Conservation (phyloP, 1,284 basidiomycete species). For the Ganoderma meredithae region DNA sequence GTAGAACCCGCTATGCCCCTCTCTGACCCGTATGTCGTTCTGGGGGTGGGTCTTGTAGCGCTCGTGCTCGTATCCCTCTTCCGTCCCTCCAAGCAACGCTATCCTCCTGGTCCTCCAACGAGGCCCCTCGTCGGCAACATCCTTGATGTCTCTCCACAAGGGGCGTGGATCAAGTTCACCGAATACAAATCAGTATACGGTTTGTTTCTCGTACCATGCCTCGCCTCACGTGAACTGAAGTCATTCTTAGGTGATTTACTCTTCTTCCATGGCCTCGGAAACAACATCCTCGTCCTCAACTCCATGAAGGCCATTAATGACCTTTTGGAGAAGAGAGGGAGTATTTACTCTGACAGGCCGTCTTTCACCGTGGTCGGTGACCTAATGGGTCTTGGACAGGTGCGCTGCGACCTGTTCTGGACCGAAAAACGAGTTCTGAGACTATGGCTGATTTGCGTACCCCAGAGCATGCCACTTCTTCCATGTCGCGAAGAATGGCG, state of each 20-base stretch:
- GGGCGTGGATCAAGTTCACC: constrained; percentile 17
- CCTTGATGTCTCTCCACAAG: constrained; percentile 17
- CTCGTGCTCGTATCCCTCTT: not conserved
- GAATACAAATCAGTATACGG: constrained; percentile 21
- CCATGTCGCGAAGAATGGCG: constrained; percentile 37
- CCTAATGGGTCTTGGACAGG: constrained; percentile 43
- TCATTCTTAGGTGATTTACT: constrained; percentile 25
- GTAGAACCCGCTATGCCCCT: not conserved
- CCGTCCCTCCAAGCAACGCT: constrained; percentile 4
- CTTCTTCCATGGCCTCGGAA: constrained; percentile 31
- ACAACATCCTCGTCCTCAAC: constrained; percentile 43
- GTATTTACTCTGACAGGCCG: constrained; percentile 46
- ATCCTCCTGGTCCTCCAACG: constrained; percentile 26
- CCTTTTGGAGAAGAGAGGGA: constrained; percentile 43
- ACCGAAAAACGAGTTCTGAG: not conserved
- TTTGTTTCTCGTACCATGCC: not conserved
- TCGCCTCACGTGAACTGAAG: not conserved
- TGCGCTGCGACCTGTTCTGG: constrained; percentile 17
- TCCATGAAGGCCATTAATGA: constrained; percentile 41
- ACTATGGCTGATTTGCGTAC: not conserved
- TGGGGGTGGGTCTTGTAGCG: not conserved
- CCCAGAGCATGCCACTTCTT: constrained; percentile 31
- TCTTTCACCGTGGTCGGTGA: constrained; percentile 45
- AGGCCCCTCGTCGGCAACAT: constrained; percentile 28
- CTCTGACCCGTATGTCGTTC: not conserved